Evolutionary conservation across 2,329 filamentous ascomycete species (phyloP).

Genomic region (Neonectria faginata): DNA sequence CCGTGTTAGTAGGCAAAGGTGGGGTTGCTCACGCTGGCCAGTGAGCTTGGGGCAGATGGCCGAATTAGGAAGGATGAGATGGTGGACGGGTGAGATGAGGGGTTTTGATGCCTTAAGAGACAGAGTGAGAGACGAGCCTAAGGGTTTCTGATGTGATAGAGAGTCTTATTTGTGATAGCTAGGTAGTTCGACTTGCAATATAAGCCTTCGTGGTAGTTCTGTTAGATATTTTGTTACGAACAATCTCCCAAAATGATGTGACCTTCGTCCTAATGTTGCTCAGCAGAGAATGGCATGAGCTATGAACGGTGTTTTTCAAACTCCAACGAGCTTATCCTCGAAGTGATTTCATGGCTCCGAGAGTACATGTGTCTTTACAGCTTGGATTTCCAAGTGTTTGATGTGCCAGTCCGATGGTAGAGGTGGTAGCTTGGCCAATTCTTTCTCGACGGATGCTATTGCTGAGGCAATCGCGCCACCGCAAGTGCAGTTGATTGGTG

Average conservation of each 20-base stretch:
- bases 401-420: neutral
- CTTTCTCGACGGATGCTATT: neutral
- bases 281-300: too few relatives aligned
- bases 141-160: neutral
- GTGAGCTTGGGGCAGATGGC: constrained; percentile 43
- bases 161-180: neutral
- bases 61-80: constrained; percentile 46
- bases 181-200: neutral
- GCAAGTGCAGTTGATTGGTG: neutral
- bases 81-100: constrained; percentile 14
- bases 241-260: neutral
- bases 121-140: neutral
- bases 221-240: neutral
- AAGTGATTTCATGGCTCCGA: fast-evolving
- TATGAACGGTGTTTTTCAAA: neutral
- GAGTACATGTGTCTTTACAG: neutral
- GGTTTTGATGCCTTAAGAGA: constrained; percentile 15
- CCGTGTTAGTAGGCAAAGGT: constrained; percentile 28
- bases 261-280: too few relatives aligned
- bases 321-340: neutral
- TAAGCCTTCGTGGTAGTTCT: neutral
- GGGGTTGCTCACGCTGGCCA: constrained; percentile 43
- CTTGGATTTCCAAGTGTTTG: neutral
- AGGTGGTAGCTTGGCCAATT: neutral
- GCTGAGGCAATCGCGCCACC: neutral